Evolutionary conservation across 1,139 yeast genomes (phyloP).

Genomic region (Diutina catenulata): DNA sequence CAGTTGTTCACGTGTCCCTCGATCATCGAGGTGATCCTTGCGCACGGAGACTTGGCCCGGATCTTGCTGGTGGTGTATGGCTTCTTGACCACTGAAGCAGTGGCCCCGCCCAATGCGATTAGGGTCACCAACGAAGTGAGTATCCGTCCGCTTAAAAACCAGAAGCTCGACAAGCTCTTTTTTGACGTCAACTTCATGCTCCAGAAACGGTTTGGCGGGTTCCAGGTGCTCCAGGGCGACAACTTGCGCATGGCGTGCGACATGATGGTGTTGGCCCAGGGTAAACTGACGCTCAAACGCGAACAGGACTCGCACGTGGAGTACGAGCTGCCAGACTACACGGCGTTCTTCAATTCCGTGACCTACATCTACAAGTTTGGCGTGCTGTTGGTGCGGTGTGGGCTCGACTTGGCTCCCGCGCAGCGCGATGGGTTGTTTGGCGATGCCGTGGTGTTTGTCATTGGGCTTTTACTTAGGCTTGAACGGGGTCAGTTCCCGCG

Average conservation of each 20-base stretch:
- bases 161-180: conserved; percentile 74
- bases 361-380: conserved; percentile 58
- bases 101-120: background rate
- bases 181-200: conserved; percentile 74
- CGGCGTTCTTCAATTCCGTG: conserved; percentile 68
- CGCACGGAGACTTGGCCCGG: conserved; percentile 59
- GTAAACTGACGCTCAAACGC: conserved; percentile 62
- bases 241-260: conserved; percentile 46
- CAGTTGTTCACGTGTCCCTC: conserved; percentile 82
- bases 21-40: conserved; percentile 56
- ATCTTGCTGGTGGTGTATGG: conserved; percentile 58
- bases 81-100: conserved; percentile 41
- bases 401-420: conserved; percentile 17
- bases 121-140: conserved; percentile 24
- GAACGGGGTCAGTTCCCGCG: conserved; percentile 16
- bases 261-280: conserved; percentile 63
- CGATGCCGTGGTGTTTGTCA: background rate
- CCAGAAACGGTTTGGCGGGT: conserved; percentile 51
- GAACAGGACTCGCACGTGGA: conserved; percentile 81
- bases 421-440: background rate
- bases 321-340: conserved; percentile 80
- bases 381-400: conserved; percentile 43
- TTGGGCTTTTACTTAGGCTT: background rate
- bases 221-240: conserved; percentile 20
- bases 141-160: conserved; percentile 50